A percentile compares a stretch with the other conserved stretches of the same genome.
These are phyloP conservation scores for Ophiostoma montium DNA, from an alignment of 2,329 filamentous ascomycete species.

Conservation along the genomic window DNA sequence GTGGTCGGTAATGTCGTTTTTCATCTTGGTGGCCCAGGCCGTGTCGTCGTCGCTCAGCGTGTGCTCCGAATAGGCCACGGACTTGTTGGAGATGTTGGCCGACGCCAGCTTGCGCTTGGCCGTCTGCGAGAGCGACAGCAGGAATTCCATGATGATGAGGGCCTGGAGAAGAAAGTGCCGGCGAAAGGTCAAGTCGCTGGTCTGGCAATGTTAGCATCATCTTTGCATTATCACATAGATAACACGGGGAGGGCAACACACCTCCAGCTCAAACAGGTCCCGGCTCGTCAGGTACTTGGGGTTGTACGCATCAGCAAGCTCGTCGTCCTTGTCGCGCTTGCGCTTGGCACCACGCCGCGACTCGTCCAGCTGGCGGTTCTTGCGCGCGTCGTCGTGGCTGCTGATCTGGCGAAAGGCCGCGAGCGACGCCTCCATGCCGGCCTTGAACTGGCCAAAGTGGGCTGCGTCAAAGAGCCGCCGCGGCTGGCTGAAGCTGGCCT, in stretches of 20 bases:
- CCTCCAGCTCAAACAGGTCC: slow-evolving; percentile 85
- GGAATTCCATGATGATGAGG: slow-evolving; percentile 85
- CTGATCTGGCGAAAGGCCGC: slow-evolving; percentile 38
- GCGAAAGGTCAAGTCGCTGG: slow-evolving; percentile 87
- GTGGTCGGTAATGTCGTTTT: slow-evolving; percentile 66
- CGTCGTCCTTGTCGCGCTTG: slow-evolving; percentile 41
- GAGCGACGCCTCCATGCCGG: slow-evolving; percentile 54
- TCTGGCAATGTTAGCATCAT: slow-evolving; percentile 29
- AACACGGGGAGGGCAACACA: slow-evolving; percentile 12
- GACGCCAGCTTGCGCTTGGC: slow-evolving; percentile 67
- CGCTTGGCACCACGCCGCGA: slow-evolving; percentile 53
- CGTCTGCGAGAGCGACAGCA: slow-evolving; percentile 74
- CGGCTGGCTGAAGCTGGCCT: slow-evolving; percentile 83
- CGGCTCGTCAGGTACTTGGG: slow-evolving; percentile 97
- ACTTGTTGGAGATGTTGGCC: slow-evolving; percentile 59
- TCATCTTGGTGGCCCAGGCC: slow-evolving; percentile 73
- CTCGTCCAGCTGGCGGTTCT: slow-evolving; percentile 43
- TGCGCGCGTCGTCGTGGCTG: slow-evolving; percentile 30
- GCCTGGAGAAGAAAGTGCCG: slow-evolving; percentile 91
- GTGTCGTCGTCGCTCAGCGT: slow-evolving; percentile 71
- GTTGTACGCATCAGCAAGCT: slow-evolving; percentile 65
- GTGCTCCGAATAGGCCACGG: slow-evolving; percentile 69
- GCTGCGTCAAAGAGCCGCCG: slow-evolving; percentile 61
- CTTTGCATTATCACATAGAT: neutral
- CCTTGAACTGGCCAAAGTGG: slow-evolving; percentile 69